Base-by-base conservation (phyloP, 2,329 filamentous ascomycete species). In the Epichloe brachyelytri region DNA sequence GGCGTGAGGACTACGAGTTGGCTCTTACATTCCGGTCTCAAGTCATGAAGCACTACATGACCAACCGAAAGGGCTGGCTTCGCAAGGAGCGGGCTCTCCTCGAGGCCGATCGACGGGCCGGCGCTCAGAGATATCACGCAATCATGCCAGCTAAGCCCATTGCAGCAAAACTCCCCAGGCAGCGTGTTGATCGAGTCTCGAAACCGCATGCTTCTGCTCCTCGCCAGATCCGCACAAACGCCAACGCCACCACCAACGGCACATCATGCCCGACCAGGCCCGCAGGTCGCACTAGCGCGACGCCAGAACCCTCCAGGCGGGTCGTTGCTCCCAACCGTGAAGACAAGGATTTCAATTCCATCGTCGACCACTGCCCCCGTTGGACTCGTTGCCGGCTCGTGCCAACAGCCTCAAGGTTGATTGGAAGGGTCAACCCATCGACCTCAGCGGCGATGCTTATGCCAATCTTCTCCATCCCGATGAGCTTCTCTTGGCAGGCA, bases 351-450 rank as follows among this genome's bases (percentile, higher is more conserved):
- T 95, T 87, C 67, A 72, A 76, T 44, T 72, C 80, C 3, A 73
- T 94, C 34, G 76, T 77, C 5, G 80, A 95, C 65, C 86, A 77
- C 64, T 88, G 82, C 48, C 88, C 88, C 81, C 85, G 0, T 62
- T 82, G 41, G 69, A 73, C 51, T 82, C 83, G 2, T 76, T 93
- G 4, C 80, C 82, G 7, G 70, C 71, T 57, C 82, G 82, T 60
- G 70, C 77, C 48, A 88, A 87, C 65, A 79, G 77, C 41, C 76
- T 93, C 58, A 91, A 90, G 72, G 83, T 87, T 26, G 88, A 94
- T 55, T 94, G 88, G 87, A 93, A 90, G 70, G 87, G 86, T 7
- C 79, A 82, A 55, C 78, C 83, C 39, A 79, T 93, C 56, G 85
- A 94, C 62, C 79, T 95, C 44, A 79, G 75, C 65, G 74, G 76